Conservation (phyloP, 2,329 filamentous ascomycete species). For the Stromatinia cepivora region DNA sequence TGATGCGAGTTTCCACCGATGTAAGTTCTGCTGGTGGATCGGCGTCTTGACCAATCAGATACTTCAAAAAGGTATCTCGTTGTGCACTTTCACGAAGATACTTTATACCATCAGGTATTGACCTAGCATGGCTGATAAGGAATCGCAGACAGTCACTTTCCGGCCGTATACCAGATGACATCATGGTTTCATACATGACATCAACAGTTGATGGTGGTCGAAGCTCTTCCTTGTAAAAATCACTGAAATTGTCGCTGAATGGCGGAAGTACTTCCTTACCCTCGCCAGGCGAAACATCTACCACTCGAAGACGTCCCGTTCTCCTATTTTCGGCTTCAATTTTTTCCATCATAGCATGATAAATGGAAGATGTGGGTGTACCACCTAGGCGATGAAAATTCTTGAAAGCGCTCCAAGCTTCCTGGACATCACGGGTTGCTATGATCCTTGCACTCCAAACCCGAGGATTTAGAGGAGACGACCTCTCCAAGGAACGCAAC, state of each 20-base stretch:
- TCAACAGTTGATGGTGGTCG: constrained; percentile 56
- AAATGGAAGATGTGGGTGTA: constrained; percentile 49
- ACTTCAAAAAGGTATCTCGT: constrained; percentile 28
- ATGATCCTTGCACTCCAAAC: constrained; percentile 58
- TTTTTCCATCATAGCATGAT: constrained; percentile 62
- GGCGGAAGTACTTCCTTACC: constrained; percentile 55
- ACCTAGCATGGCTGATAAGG: constrained; percentile 55
- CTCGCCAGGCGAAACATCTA: constrained; percentile 57
- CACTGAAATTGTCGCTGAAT: constrained; percentile 58
- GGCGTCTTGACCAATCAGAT: constrained; percentile 26
- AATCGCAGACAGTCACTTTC: constrained; percentile 53
- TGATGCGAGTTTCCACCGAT: constrained; percentile 38
- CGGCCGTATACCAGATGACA: constrained; percentile 50
- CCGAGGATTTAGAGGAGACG: constrained; percentile 3
- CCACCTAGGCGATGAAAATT: constrained; percentile 41
- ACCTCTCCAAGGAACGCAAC: constrained; percentile 20
- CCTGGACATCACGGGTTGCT: constrained; percentile 60
- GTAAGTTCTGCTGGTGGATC: constrained; percentile 23
- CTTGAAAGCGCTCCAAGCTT: constrained; percentile 55
- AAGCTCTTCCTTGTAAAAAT: constrained; percentile 64
- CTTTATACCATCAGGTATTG: constrained; percentile 48
- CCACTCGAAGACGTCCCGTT: constrained; percentile 28
- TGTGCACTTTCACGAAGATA: constrained; percentile 52
- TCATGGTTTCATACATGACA: constrained; percentile 61
- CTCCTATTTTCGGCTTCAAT: constrained; percentile 45